These are phyloP conservation scores for Xylaria acuta DNA, from an alignment of 495 filamentous ascomycete species.

Conservation along the genomic window DNA sequence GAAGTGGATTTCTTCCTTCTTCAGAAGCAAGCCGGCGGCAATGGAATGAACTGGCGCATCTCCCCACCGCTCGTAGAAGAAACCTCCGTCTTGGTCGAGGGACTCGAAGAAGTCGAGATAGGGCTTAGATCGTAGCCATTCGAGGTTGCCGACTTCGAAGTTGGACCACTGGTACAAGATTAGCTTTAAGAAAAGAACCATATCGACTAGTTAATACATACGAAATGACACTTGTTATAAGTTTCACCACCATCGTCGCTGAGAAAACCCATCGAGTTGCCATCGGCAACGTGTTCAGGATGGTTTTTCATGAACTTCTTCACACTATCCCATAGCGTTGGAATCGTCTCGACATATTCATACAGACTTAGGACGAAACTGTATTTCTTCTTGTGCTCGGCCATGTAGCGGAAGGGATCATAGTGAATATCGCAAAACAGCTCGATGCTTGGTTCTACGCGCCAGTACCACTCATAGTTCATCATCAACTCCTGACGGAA, in stretches of 20 bases:
- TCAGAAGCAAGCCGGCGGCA: constrained; percentile 81
- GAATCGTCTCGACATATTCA: constrained; percentile 95
- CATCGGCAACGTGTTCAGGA: constrained; percentile 83
- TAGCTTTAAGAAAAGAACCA: constrained; percentile 23
- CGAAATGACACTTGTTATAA: constrained; percentile 98
- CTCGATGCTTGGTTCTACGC: constrained; percentile 87
- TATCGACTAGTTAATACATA: constrained; percentile 53
- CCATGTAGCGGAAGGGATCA: constrained; percentile 87
- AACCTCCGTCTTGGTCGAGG: constrained; percentile 82
- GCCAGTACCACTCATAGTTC: constrained; percentile 93
- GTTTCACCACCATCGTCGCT: constrained; percentile 87
- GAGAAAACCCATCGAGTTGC: constrained; percentile 88
- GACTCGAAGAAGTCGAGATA: constrained; percentile 83
- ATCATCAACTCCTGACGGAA: constrained; percentile 82
- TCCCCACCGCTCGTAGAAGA: constrained; percentile 94
- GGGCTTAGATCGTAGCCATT: constrained; percentile 80
- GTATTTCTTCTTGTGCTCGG: constrained; percentile 88
- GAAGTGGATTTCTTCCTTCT: constrained; percentile 95
- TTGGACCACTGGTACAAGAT: constrained; percentile 76
- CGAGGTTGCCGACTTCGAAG: constrained; percentile 84
- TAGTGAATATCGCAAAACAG: constrained; percentile 85
- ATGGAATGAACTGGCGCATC: constrained; percentile 96
- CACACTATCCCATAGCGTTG: constrained; percentile 90
- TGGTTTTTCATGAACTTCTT: constrained; percentile 89
- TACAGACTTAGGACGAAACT: constrained; percentile 89